Evolutionary conservation across 73 alveolate genomes (phyloP).

Genomic region (Paramecium caudatum): DNA sequence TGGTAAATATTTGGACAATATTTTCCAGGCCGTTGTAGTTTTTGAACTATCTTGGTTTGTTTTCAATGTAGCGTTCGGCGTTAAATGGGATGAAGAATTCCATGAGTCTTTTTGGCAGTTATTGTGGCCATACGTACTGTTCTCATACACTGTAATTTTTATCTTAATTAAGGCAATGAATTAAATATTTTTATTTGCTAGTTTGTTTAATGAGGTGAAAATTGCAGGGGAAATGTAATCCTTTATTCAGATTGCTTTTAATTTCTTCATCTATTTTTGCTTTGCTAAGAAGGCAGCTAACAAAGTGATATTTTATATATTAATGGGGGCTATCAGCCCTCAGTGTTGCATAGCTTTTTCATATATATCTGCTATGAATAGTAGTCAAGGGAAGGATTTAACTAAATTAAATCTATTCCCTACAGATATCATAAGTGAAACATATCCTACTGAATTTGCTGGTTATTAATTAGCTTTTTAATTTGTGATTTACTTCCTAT

Average conservation of each 20-base stretch:
- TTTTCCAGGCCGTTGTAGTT: slow-evolving; percentile 4
- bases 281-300: slow-evolving; percentile 1
- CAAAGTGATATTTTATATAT: background rate
- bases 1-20: background rate
- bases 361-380: slow-evolving; percentile 63
- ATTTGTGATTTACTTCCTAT: slow-evolving; percentile 75
- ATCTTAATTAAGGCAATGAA: slow-evolving; percentile 56
- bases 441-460: slow-evolving; percentile 30
- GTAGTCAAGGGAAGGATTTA: background rate
- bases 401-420: slow-evolving; percentile 11
- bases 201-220: slow-evolving; percentile 63
- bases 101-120: background rate
- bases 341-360: slow-evolving; percentile 68
- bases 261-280: slow-evolving; percentile 44
- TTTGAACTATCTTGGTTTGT: background rate
- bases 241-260: slow-evolving; percentile 35
- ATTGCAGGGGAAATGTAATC: slow-evolving; percentile 65
- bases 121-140: slow-evolving; percentile 61
- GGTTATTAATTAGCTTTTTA: slow-evolving; percentile 60
- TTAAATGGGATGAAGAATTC: slow-evolving; percentile 54
- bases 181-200: slow-evolving; percentile 47
- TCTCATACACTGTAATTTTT: slow-evolving; percentile 20
- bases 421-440: slow-evolving; percentile 10
- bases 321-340: slow-evolving; percentile 12
- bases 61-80: background rate